phyloP scores from a whole-genome alignment of 768 basidiomycete genomes.

The Tremella yokohamensis region DNA sequence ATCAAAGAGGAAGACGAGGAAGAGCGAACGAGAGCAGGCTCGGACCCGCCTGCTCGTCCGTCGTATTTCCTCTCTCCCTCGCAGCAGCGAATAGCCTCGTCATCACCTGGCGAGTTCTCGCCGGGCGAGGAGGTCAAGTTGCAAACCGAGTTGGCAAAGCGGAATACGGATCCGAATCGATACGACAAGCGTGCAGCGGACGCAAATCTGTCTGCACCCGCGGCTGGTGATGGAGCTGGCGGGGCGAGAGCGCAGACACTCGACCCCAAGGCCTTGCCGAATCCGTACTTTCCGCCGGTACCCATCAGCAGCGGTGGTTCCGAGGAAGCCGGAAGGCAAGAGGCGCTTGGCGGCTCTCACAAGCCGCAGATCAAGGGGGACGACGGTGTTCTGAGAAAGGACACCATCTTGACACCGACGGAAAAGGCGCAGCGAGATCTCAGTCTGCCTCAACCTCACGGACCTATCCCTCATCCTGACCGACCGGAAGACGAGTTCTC shows the following conservation, averaged over 20 bases:
- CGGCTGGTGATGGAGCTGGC: background rate
- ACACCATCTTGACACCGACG: conserved; percentile 35
- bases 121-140: conserved; percentile 21
- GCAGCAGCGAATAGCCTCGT: conserved; percentile 23
- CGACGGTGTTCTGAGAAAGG: conserved; percentile 46
- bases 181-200: conserved; percentile 6
- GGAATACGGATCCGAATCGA: conserved; percentile 29
- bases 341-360: conserved; percentile 22
- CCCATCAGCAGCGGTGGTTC: conserved; percentile 8
- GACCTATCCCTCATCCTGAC: conserved; percentile 9
- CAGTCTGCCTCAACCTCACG: no score
- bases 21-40: conserved; percentile 7
- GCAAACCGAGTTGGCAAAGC: conserved; percentile 13
- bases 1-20: conserved; percentile 26
- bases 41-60: conserved; percentile 5
- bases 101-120: conserved; percentile 31
- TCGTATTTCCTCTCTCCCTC: conserved; percentile 31
- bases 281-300: conserved; percentile 27
- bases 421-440: conserved; percentile 17
- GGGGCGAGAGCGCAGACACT: conserved; percentile 21
- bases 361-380: conserved; percentile 21
- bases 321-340: conserved; percentile 16
- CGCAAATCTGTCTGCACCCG: conserved; percentile 10
- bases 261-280: conserved; percentile 24
- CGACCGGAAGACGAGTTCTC: conserved; percentile 38